Conservation (phyloP, 345 rosid genomes). For the Eucalyptus erythrocorys region DNA sequence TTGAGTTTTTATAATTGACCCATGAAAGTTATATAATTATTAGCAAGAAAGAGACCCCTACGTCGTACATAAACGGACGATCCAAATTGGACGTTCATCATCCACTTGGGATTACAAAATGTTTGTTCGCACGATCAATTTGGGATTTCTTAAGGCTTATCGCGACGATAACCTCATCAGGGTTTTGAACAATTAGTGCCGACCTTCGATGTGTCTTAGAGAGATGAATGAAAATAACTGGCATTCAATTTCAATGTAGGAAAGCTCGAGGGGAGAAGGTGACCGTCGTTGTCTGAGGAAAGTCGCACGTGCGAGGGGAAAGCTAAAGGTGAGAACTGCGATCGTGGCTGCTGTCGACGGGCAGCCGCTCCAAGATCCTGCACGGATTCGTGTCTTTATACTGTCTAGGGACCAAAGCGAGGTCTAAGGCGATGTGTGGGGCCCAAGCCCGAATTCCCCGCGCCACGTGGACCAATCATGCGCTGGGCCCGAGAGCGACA, state of each 20-base stretch:
- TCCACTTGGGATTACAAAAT: background rate
- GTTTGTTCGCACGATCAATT: rapidly evolving
- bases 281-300: background rate
- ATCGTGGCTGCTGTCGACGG: background rate
- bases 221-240: background rate
- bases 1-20: background rate
- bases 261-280: background rate
- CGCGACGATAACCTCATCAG: background rate
- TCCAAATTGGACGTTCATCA: background rate
- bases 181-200: background rate
- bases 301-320: background rate
- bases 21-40: no score
- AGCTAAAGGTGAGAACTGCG: background rate
- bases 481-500: background rate
- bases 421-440: background rate
- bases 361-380: background rate
- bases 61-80: background rate
- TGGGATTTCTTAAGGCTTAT: background rate
- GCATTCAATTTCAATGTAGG: background rate
- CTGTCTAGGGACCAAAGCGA: background rate
- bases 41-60: background rate
- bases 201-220: background rate
- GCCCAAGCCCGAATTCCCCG: background rate
- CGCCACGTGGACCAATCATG: background rate
- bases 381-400: background rate